Evolutionary conservation across 345 rosid genomes (phyloP).

Genomic region (Boechera divaricarpa): DNA sequence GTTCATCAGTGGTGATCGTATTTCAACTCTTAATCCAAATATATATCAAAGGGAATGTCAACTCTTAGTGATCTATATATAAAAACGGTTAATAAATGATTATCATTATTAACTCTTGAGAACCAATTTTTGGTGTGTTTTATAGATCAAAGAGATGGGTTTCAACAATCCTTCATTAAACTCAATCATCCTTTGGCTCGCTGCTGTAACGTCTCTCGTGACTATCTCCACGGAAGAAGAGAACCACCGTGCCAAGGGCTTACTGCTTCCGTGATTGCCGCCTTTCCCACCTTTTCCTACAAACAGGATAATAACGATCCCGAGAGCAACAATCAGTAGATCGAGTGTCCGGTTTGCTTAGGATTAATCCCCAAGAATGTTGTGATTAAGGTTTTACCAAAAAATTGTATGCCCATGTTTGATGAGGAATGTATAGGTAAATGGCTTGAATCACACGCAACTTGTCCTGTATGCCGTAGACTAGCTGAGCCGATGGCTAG

Average conservation of each 20-base stretch:
- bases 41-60: conserved; percentile 43
- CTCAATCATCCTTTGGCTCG: conserved; percentile 42
- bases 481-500: conserved; percentile 36
- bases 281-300: conserved; percentile 42
- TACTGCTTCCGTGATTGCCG: conserved; percentile 42
- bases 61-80: conserved; percentile 32
- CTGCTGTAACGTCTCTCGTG: conserved; percentile 35
- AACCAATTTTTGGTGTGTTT: conserved; percentile 10
- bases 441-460: conserved; percentile 44
- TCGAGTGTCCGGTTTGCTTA: conserved; percentile 47
- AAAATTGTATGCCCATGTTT: conserved; percentile 46
- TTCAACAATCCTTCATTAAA: conserved; percentile 36
- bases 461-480: conserved; percentile 47
- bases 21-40: conserved; percentile 42
- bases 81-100: not conserved
- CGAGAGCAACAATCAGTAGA: conserved; percentile 37
- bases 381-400: conserved; percentile 40
- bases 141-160: conserved; percentile 27
- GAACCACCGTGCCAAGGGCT: conserved; percentile 40
- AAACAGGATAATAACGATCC: conserved; percentile 28
- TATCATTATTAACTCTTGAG: not conserved
- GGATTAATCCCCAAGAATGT: conserved; percentile 32
- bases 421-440: conserved; percentile 43
- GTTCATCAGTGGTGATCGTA: conserved; percentile 30
- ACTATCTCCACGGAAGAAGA: conserved; percentile 11